Evolutionary conservation across 2,329 filamentous ascomycete species (phyloP).

Genomic region (Huntiella bhutanensis): DNA sequence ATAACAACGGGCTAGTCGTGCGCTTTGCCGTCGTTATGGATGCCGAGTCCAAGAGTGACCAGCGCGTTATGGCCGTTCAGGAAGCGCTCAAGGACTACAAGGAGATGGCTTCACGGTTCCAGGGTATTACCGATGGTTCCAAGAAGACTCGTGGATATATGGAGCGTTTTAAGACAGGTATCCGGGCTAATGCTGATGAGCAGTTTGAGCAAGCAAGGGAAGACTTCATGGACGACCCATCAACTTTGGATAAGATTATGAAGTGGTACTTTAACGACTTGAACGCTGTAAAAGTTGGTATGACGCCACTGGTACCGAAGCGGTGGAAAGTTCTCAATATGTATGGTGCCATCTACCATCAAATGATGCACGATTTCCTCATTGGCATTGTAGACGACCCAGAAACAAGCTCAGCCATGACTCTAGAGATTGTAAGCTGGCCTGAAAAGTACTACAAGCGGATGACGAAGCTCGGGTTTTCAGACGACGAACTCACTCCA

Average conservation of each 20-base stretch:
- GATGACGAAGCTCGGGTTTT: constrained; percentile 77
- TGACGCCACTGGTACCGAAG: constrained; percentile 79
- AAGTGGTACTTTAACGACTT: constrained; percentile 98
- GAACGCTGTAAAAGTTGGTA: constrained; percentile 82
- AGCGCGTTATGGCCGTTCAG: constrained; percentile 74
- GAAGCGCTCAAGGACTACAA: constrained; percentile 92
- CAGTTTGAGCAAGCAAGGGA: constrained; percentile 56
- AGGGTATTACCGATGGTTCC: constrained; percentile 83
- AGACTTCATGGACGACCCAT: constrained; percentile 66
- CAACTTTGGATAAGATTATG: constrained; percentile 66
- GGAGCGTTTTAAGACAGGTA: constrained; percentile 74
- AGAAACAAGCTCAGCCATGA: constrained; percentile 66
- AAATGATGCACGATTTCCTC: constrained; percentile 88
- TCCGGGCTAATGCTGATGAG: constrained; percentile 51
- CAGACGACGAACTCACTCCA: constrained; percentile 55
- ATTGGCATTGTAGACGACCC: constrained; percentile 66
- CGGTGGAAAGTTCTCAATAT: constrained; percentile 92
- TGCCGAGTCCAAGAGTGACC: constrained; percentile 91
- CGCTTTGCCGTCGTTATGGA: constrained; percentile 82
- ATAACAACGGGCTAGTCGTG: constrained; percentile 78
- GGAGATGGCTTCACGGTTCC: constrained; percentile 81
- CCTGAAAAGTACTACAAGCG: constrained; percentile 91
- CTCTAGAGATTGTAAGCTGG: constrained; percentile 86
- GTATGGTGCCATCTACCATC: constrained; percentile 80
- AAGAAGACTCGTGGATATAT: constrained; percentile 91